Percentiles rank a stretch among this genome's conserved stretches.
phyloP scores from a whole-genome alignment of 495 filamentous ascomycete species.

The Viridothelium virens region DNA sequence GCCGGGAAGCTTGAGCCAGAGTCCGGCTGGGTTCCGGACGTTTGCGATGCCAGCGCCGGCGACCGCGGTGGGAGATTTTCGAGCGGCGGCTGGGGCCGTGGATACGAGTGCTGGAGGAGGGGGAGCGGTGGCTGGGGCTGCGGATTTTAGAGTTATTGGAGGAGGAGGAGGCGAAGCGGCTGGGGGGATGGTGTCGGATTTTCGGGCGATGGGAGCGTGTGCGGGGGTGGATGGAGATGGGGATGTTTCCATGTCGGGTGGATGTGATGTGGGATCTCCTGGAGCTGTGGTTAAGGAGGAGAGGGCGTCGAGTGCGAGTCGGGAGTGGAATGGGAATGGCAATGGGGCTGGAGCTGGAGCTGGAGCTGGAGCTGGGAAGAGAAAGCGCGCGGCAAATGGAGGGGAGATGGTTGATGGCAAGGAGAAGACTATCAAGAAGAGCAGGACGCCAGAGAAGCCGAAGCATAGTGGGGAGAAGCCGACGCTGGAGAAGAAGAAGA shows the following conservation, averaged over 20 bases:
- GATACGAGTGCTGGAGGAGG: too few relatives aligned
- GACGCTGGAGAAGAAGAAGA: slow-evolving; percentile 13
- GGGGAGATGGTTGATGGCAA: neutral
- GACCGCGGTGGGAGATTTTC: neutral
- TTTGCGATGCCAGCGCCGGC: neutral
- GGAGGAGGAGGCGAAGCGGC: neutral
- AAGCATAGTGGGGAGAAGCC: neutral
- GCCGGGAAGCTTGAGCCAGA: neutral
- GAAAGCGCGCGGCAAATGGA: neutral
- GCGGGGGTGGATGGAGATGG: neutral
- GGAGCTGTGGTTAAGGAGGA: neutral
- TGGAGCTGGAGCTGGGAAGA: neutral
- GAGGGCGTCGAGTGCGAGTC: neutral
- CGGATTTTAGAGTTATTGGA: neutral
- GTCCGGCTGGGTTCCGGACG: neutral
- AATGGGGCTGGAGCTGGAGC: neutral
- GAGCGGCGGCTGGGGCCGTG: neutral
- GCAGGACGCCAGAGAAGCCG: neutral
- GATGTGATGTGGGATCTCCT: neutral
- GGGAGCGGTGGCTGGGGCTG: neutral
- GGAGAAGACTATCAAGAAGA: neutral
- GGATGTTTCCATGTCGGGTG: neutral
- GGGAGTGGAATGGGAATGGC: neutral
- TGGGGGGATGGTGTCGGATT: slow-evolving; percentile 11
- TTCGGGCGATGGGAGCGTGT: slow-evolving; percentile 2